A percentile compares a stretch with the other conserved stretches of the same genome.
phyloP scores from a whole-genome alignment of 495 filamentous ascomycete genomes.

The Podospora tetraspora region DNA sequence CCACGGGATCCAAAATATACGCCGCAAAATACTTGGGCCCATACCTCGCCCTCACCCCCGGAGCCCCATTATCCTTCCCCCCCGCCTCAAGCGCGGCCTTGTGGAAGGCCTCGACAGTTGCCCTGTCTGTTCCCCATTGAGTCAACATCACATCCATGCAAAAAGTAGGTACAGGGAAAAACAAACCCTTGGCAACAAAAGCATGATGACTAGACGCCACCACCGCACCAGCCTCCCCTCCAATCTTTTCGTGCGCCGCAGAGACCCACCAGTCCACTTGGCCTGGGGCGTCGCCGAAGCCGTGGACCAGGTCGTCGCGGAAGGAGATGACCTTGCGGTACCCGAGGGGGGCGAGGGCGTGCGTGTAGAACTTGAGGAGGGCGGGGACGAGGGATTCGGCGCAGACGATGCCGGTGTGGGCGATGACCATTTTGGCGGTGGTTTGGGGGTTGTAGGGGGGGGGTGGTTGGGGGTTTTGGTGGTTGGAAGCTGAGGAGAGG shows the following conservation, averaged over 20 bases:
- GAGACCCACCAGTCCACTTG: slow-evolving; percentile 20
- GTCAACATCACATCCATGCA: no score
- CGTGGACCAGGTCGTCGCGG: slow-evolving; percentile 15
- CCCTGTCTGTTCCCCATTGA: slow-evolving; percentile 10
- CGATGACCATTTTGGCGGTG: slow-evolving; percentile 21
- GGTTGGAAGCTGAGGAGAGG: background rate
- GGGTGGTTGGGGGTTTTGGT: background rate
- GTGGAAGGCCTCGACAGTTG: slow-evolving; percentile 22
- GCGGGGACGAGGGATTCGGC: slow-evolving; percentile 6
- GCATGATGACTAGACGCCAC: slow-evolving; percentile 12
- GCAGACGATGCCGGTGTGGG: slow-evolving; percentile 21
- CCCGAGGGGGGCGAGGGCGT: slow-evolving; percentile 22
- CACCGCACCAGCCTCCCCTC: background rate
- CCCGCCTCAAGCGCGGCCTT: slow-evolving; percentile 18
- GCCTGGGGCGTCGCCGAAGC: slow-evolving; percentile 14
- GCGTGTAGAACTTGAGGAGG: slow-evolving; percentile 18
- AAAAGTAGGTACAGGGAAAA: background rate
- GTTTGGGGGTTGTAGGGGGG: background rate
- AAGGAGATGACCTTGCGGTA: slow-evolving; percentile 13
- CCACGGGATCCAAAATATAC: slow-evolving; percentile 47
- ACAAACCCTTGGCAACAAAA: slow-evolving; percentile 20
- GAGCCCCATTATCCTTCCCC: slow-evolving; percentile 39
- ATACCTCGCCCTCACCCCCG: slow-evolving; percentile 39
- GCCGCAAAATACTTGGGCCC: slow-evolving; percentile 45
- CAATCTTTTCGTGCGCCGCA: background rate